Evolutionary conservation across 768 basidiomycete genomes (phyloP).

Genomic region (Clitopilus passeckerianus): DNA sequence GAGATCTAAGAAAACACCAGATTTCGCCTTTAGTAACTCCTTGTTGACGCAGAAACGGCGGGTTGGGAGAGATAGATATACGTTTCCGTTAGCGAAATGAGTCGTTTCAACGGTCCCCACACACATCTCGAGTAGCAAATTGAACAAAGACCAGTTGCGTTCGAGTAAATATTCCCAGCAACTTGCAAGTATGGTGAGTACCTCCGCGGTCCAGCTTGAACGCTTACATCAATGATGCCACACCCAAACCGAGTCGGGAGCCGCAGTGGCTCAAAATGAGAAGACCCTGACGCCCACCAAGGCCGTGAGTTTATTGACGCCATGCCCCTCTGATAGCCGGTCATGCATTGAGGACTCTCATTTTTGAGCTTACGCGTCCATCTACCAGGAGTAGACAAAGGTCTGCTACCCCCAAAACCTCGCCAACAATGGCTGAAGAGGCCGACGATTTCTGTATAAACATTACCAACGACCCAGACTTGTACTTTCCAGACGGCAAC

Average conservation of each 20-base stretch:
- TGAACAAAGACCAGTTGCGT: too few relatives aligned
- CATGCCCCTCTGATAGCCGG: not conserved
- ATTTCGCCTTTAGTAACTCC: too few relatives aligned
- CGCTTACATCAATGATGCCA: not conserved
- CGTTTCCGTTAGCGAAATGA: too few relatives aligned
- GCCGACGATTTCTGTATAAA: constrained; percentile 15
- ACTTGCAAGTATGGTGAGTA: too few relatives aligned
- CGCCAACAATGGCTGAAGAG: constrained; percentile 4
- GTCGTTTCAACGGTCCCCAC: too few relatives aligned
- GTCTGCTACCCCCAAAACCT: constrained; percentile 12
- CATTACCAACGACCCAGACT: constrained; percentile 19
- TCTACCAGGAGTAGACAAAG: constrained; percentile 2
- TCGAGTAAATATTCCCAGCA: too few relatives aligned
- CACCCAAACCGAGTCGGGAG: not conserved
- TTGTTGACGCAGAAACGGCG: too few relatives aligned
- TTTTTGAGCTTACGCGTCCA: constrained; percentile 1
- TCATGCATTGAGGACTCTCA: not conserved
- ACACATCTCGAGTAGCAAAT: too few relatives aligned
- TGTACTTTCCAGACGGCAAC: constrained; percentile 20
- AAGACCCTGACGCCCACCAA: not conserved
- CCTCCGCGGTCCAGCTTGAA: too few relatives aligned
- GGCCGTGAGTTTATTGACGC: not conserved
- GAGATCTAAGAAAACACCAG: too few relatives aligned
- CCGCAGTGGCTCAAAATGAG: not conserved
- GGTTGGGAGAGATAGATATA: too few relatives aligned